Evolutionary conservation across 176 grass and related monocot genomes (phyloP).

Genomic region (Saccharum spontaneum): DNA sequence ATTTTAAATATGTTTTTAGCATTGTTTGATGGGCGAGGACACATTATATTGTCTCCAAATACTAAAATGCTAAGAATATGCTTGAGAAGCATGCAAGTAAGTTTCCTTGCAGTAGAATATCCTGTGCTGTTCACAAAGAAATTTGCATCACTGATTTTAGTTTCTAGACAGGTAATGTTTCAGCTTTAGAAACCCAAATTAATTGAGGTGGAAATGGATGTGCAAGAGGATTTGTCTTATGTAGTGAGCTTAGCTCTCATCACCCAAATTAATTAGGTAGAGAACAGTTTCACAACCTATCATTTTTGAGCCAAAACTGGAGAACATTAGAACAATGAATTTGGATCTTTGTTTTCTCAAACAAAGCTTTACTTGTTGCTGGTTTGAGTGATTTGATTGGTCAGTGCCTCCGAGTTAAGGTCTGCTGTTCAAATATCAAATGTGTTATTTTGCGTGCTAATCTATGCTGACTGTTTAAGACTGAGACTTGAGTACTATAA

Average conservation of each 20-base stretch:
- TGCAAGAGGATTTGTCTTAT: neutral
- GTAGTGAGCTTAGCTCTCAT: neutral
- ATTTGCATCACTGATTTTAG: neutral
- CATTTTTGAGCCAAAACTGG: neutral
- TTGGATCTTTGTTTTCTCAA: neutral
- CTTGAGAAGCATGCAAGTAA: neutral
- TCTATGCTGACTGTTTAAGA: constrained; percentile 4
- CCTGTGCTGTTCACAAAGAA: neutral
- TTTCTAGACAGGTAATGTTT: neutral
- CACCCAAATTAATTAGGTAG: constrained; percentile 4
- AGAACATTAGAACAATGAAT: neutral
- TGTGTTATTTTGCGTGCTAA: neutral
- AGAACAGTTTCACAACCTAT: neutral
- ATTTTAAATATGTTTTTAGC: neutral
- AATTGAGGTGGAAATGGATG: neutral
- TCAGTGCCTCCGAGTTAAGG: constrained; percentile 6
- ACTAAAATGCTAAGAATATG: neutral
- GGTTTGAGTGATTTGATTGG: constrained; percentile 5
- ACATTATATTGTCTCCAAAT: neutral
- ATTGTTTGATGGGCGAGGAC: neutral
- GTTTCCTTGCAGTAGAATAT: constrained; percentile 14
- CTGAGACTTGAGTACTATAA: neutral
- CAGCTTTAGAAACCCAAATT: neutral
- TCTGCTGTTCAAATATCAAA: neutral
- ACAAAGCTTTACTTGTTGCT: neutral